phyloP scores from a whole-genome alignment of 371 early-diverging fungal genomes.

The Rhizomucor pusillus region DNA sequence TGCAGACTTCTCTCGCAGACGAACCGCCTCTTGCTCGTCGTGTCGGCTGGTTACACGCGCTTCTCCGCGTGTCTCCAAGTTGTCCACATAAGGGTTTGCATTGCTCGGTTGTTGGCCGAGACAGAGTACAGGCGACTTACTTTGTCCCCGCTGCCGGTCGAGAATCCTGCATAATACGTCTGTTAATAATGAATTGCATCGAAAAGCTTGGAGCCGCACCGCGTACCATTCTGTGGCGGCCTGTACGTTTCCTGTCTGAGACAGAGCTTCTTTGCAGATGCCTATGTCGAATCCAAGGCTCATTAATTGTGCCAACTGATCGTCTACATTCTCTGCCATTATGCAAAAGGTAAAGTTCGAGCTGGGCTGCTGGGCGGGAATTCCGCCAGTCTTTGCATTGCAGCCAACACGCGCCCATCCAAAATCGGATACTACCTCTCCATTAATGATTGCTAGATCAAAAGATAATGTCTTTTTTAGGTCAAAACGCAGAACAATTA shows the following conservation, averaged over 20 bases:
- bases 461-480: too few relatives aligned
- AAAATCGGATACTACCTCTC: too few relatives aligned
- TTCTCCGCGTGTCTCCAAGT: too few relatives aligned
- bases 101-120: too few relatives aligned
- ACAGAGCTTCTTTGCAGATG: slow-evolving; percentile 25
- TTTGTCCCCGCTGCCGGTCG: not conserved
- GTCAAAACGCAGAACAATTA: too few relatives aligned
- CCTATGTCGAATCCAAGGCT: slow-evolving; percentile 34
- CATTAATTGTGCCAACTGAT: slow-evolving; percentile 27
- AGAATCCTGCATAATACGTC: not conserved
- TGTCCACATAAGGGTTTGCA: too few relatives aligned
- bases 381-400: too few relatives aligned
- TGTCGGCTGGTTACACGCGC: not conserved
- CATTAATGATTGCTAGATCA: too few relatives aligned
- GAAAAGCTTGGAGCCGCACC: slow-evolving; percentile 8
- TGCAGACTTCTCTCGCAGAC: slow-evolving; percentile 9
- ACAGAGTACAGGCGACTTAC: too few relatives aligned
- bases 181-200: slow-evolving; percentile 4
- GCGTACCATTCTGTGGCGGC: slow-evolving; percentile 35
- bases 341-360: too few relatives aligned
- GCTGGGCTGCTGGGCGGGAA: too few relatives aligned
- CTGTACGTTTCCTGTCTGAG: slow-evolving; percentile 19
- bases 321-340: slow-evolving; percentile 4
- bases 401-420: too few relatives aligned
- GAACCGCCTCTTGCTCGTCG: slow-evolving; percentile 6